Evolutionary conservation across 345 rosid species (phyloP).

Genomic region (Brassica nigra): DNA sequence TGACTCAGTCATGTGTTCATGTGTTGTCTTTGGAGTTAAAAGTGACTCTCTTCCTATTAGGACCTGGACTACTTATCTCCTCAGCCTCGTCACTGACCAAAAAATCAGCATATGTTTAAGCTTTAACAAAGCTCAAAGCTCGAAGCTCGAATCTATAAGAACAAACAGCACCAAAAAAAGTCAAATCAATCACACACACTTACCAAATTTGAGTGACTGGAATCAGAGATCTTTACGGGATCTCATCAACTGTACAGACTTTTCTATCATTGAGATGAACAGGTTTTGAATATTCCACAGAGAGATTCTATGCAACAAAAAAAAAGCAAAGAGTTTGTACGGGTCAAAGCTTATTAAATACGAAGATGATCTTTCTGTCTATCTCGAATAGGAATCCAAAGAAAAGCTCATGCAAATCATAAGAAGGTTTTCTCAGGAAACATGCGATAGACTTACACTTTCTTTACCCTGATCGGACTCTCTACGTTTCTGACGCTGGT

Average conservation of each 20-base stretch:
- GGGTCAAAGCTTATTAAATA: neutral
- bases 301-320: conserved; percentile 22
- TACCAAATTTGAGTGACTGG: conserved; percentile 45
- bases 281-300: conserved; percentile 27
- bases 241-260: conserved; percentile 38
- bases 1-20: conserved; percentile 51
- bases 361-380: neutral
- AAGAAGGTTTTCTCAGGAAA: neutral
- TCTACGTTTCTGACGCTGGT: conserved; percentile 48
- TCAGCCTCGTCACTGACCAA: conserved; percentile 46
- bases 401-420: neutral
- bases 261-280: conserved; percentile 4
- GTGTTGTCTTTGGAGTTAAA: conserved; percentile 70
- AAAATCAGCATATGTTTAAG: neutral
- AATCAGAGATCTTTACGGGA: conserved; percentile 35
- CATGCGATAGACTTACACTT: conserved; percentile 42
- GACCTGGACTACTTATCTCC: conserved; percentile 45
- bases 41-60: conserved; percentile 69
- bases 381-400: neutral
- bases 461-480: conserved; percentile 51
- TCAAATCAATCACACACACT: conserved; percentile 25
- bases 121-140: conserved; percentile 10
- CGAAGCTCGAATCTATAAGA: neutral
- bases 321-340: neutral
- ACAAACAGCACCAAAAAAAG: neutral